Conservation (phyloP, 1,139 yeast genomes). For the Hemisphaericaspora subhashii region DNA sequence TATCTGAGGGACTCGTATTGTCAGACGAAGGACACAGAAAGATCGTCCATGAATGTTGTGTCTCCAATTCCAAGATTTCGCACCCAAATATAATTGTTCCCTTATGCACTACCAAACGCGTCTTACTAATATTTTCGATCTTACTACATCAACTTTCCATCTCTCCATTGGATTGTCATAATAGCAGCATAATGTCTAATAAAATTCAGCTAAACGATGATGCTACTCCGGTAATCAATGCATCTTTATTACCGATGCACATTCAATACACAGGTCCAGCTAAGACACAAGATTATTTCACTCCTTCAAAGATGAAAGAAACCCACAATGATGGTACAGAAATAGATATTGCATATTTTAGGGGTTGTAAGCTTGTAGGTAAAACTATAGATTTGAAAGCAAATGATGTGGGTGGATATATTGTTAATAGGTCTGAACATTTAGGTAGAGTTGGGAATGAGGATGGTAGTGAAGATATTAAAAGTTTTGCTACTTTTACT, state of each 20-base stretch:
- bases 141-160: neutral
- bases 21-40: too few relatives aligned
- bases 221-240: slow-evolving; percentile 13
- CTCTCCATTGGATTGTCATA: neutral
- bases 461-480: slow-evolving; percentile 20
- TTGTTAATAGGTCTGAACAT: slow-evolving; percentile 33
- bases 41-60: too few relatives aligned
- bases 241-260: slow-evolving; percentile 41
- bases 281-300: slow-evolving; percentile 35
- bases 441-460: slow-evolving; percentile 19
- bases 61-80: too few relatives aligned
- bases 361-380: slow-evolving; percentile 44
- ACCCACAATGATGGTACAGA: slow-evolving; percentile 14
- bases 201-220: slow-evolving; percentile 6
- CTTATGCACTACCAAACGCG: too few relatives aligned
- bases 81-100: too few relatives aligned
- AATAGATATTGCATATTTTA: slow-evolving; percentile 29
- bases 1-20: too few relatives aligned
- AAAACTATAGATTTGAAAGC: slow-evolving; percentile 20
- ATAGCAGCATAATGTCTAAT: slow-evolving; percentile 7
- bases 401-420: slow-evolving; percentile 27
- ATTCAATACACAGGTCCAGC: slow-evolving; percentile 42
- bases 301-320: slow-evolving; percentile 32
- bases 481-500: slow-evolving; percentile 27
- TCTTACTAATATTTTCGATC: neutral